Conservation (phyloP, 208 protist species). For the Trypanosoma boissoni region DNA sequence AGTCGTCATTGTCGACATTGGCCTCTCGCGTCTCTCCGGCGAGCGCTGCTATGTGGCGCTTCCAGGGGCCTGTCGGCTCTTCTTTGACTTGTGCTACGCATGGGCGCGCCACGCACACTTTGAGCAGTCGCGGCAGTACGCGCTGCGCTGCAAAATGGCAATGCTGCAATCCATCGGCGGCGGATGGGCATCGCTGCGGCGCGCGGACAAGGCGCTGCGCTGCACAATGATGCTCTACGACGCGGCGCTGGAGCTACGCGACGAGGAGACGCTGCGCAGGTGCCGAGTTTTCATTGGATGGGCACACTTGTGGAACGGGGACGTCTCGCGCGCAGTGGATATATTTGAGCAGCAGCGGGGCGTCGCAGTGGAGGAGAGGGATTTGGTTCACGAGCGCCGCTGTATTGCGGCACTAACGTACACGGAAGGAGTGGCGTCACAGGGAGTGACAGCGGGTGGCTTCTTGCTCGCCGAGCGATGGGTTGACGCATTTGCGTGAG, state of each 20-base stretch:
- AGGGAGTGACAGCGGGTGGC: slow-evolving; percentile 11
- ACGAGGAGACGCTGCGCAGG: slow-evolving; percentile 38
- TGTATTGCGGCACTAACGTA: slow-evolving; percentile 57
- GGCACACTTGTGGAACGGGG: slow-evolving; percentile 63
- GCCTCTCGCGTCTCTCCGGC: neutral
- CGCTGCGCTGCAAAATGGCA: slow-evolving; percentile 39
- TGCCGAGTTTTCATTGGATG: slow-evolving; percentile 73
- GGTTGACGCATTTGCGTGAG: slow-evolving; percentile 22
- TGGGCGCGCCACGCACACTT: slow-evolving; percentile 42
- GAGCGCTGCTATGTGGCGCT: slow-evolving; percentile 28
- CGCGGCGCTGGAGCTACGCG: slow-evolving; percentile 28
- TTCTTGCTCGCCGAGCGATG: slow-evolving; percentile 38
- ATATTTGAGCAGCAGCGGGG: slow-evolving; percentile 40
- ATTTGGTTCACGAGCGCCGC: slow-evolving; percentile 51
- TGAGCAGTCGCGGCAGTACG: slow-evolving; percentile 56
- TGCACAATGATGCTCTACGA: slow-evolving; percentile 51
- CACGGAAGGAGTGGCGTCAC: slow-evolving; percentile 26
- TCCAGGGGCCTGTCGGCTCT: slow-evolving; percentile 30
- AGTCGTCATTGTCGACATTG: slow-evolving; percentile 16
- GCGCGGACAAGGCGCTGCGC: slow-evolving; percentile 46
- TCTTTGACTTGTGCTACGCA: slow-evolving; percentile 31
- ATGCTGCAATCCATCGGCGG: slow-evolving; percentile 65
- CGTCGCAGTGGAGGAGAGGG: slow-evolving; percentile 22
- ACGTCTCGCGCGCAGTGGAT: slow-evolving; percentile 28
- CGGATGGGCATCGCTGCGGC: slow-evolving; percentile 72